Base-by-base conservation (phyloP, 2,329 filamentous ascomycete genomes). In the Septoria linicola region DNA sequence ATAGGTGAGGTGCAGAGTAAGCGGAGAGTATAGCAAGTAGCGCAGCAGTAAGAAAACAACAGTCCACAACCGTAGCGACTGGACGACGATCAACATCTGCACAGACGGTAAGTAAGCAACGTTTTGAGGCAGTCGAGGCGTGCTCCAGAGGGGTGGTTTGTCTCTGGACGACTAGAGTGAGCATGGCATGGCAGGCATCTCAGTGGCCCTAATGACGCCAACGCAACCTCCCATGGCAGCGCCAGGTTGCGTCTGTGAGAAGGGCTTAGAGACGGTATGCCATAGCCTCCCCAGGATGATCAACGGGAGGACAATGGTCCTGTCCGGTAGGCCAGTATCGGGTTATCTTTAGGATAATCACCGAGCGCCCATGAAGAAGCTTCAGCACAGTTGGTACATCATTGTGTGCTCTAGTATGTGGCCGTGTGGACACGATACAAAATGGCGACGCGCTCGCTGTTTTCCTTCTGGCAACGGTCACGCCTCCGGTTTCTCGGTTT, bases 161-260 rank as follows among this genome's bases (percentile, higher is more conserved):
- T n/a, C n/a, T n/a, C n/a, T n/a, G n/a, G n/a, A n/a, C n/a, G n/a
- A n/a, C n/a, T n/a, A n/a, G n/a, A 50, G 57, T 53, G 47, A 52
- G 51, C 50, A 44, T 35, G 55, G 53, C 53, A 46, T 44, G 54
- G 44, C 49, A 45, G 48, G 54, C 57, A 60, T 59, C 51, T 62
- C 43, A 63, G 54, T 61, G 62, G 62, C 59, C 23, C 57, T 58
- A 48, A 57, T 61, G 62, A 63, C 62, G 62, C 62, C 60, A 62
- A 60, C 55, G 58, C 52, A 51, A 49, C 50, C 49, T 56, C 51
- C 58, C 58, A 63, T 60, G 63, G 63, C 62, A 62, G 52, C 62
- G 63, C 63, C 62, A 59, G 58, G 61, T 63, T 64, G 63, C 63
- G 54, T 63, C 61, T 35, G 62, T 64, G 61, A 56, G 55, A 57